Percentiles rank a stretch among this genome's conserved stretches.
These are phyloP conservation scores for Talaromyces marneffei DNA, from an alignment of 2,329 filamentous ascomycete genomes.

Conservation along the genomic window DNA sequence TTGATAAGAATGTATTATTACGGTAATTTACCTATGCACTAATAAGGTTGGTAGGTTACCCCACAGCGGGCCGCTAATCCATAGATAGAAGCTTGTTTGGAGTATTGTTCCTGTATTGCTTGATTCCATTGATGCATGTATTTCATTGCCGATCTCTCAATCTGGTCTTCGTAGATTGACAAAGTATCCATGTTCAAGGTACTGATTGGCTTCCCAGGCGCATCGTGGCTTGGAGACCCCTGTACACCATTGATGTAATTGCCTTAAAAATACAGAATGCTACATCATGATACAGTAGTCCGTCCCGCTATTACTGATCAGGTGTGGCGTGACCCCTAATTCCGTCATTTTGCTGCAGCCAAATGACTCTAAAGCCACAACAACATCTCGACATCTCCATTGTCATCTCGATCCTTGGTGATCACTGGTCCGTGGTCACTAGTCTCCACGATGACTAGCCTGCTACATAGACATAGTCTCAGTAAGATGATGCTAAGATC, in stretches of 20 bases:
- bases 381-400: not conserved
- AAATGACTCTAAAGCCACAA: not conserved
- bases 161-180: not conserved
- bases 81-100: not conserved
- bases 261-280: not conserved
- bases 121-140: not conserved
- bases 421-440: not conserved
- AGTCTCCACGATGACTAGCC: not conserved
- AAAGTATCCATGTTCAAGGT: not conserved
- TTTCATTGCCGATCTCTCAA: not conserved
- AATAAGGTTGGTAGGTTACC: constrained; percentile 1
- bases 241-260: not conserved
- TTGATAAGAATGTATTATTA: not conserved
- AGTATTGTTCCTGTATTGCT: not conserved
- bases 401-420: not conserved
- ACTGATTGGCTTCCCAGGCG: not conserved
- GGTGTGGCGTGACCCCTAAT: not conserved
- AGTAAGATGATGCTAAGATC: too few species aligned
- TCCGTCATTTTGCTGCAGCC: not conserved
- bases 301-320: not conserved
- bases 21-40: not conserved
- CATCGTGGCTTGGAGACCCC: not conserved
- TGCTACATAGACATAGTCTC: not conserved
- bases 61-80: constrained; percentile 2
- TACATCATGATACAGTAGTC: constrained; percentile 1